A percentile compares a stretch with the other conserved stretches of the same genome.
phyloP scores from a whole-genome alignment of 768 basidiomycete genomes.

The Leccinum sublutescens region DNA sequence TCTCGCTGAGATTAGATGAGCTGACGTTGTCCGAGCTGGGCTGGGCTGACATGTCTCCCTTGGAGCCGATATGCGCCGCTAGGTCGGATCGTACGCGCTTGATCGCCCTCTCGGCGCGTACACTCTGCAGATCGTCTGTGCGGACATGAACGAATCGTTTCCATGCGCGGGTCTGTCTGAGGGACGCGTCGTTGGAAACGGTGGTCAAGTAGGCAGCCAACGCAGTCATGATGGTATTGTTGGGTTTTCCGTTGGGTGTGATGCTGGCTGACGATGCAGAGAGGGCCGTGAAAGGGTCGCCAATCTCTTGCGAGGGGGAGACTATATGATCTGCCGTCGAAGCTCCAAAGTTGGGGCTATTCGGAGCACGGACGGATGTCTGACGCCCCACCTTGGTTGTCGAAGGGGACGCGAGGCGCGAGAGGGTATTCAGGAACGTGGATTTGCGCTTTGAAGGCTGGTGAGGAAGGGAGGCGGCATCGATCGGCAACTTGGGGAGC shows the following conservation, averaged over 20 bases:
- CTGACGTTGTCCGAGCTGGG: conserved; percentile 27
- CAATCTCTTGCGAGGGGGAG: conserved; percentile 54
- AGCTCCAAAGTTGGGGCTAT: conserved; percentile 32
- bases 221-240: conserved; percentile 56
- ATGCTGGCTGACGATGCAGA: conserved; percentile 29
- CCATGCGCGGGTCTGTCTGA: conserved; percentile 73
- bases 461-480: conserved; percentile 48
- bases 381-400: conserved; percentile 49
- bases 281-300: conserved; percentile 59
- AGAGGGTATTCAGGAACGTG: conserved; percentile 82
- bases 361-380: conserved; percentile 35
- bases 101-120: conserved; percentile 82
- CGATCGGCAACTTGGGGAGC: conserved; percentile 63
- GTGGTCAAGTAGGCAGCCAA: conserved; percentile 81
- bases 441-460: conserved; percentile 71
- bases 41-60: conserved; percentile 25
- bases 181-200: conserved; percentile 60
- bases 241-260: conserved; percentile 21
- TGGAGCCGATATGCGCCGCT: conserved; percentile 61
- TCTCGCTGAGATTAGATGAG: conserved; percentile 33
- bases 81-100: conserved; percentile 85
- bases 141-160: conserved; percentile 83
- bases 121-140: conserved; percentile 85
- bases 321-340: conserved; percentile 37
- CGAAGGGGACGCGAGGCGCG: conserved; percentile 75